A percentile compares a stretch with the other conserved stretches of the same genome.
Conservation (phyloP, 1,139 yeast species). For the Torulaspora pretoriensis region DNA sequence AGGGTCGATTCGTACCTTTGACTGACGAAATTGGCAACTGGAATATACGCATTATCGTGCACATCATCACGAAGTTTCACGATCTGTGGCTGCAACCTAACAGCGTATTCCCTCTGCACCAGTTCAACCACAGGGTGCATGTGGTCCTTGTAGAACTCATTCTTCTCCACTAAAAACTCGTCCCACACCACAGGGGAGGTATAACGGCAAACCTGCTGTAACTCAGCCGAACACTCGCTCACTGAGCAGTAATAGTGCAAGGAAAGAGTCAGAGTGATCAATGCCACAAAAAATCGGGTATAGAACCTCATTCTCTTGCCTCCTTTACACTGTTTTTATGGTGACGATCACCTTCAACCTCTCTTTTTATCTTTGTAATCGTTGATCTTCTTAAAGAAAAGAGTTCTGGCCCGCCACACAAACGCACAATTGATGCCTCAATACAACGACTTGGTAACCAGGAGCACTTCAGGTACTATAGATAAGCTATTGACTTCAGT, state of each 20-base stretch:
- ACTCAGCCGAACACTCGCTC: conserved; percentile 16
- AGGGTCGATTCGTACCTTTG: conserved; percentile 5
- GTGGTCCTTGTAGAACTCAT: conserved; percentile 14
- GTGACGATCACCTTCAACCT: background rate
- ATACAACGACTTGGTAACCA: background rate
- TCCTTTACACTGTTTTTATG: background rate
- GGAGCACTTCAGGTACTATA: background rate
- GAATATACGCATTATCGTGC: conserved; percentile 4
- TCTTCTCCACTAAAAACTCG: conserved; percentile 10
- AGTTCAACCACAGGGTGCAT: conserved; percentile 10
- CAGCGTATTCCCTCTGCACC: conserved; percentile 7
- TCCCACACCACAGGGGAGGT: conserved; percentile 22
- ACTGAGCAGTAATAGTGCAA: conserved; percentile 22
- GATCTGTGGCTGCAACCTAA: conserved; percentile 6
- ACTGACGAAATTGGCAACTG: conserved; percentile 1
- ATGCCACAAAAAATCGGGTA: conserved; percentile 13
- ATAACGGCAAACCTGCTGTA: conserved; percentile 20
- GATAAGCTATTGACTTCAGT: background rate
- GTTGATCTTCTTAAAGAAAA: conserved; percentile 1
- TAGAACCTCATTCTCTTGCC: conserved; percentile 15
- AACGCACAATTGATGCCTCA: background rate
- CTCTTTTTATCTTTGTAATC: conserved; percentile 8
- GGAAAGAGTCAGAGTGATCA: conserved; percentile 15
- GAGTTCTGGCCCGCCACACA: background rate
- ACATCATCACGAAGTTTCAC: conserved; percentile 8